Conservation (phyloP, 257 asterid genomes). For the Datura wrightii region DNA sequence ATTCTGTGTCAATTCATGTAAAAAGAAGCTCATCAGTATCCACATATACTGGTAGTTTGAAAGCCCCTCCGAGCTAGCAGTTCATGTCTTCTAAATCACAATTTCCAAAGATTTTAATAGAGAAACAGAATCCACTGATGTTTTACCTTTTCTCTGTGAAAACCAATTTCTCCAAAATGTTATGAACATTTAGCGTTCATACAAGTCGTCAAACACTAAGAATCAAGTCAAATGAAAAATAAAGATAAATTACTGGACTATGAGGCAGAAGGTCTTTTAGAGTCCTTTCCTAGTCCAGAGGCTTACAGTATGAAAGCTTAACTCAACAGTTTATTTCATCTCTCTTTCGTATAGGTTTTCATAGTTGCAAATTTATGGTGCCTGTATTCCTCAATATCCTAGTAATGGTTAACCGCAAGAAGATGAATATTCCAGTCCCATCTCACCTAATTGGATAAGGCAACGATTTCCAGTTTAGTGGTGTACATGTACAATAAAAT, state of each 20-base stretch:
- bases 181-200: not conserved
- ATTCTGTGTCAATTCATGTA: slow-evolving; percentile 62
- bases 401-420: slow-evolving; percentile 13
- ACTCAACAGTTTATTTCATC: slow-evolving; percentile 3
- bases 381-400: not conserved
- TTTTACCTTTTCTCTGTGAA: not conserved
- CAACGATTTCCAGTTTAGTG: not conserved
- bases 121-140: not conserved
- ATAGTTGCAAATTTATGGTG: not conserved
- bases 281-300: slow-evolving; percentile 1
- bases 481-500: slow-evolving; percentile 7
- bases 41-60: not conserved
- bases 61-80: not conserved
- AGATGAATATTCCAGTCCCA: not conserved
- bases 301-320: slow-evolving; percentile 27
- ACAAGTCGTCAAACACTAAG: not conserved
- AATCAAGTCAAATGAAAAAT: slow-evolving; percentile 6
- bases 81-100: slow-evolving; percentile 5
- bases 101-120: not conserved
- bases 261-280: not conserved
- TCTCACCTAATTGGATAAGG: not conserved
- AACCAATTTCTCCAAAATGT: not conserved
- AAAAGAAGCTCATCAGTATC: slow-evolving; percentile 31
- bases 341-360: not conserved
- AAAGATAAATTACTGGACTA: not conserved